Base-by-base conservation (phyloP, 2,329 filamentous ascomycete genomes). In the Zymoseptoria tritici region DNA sequence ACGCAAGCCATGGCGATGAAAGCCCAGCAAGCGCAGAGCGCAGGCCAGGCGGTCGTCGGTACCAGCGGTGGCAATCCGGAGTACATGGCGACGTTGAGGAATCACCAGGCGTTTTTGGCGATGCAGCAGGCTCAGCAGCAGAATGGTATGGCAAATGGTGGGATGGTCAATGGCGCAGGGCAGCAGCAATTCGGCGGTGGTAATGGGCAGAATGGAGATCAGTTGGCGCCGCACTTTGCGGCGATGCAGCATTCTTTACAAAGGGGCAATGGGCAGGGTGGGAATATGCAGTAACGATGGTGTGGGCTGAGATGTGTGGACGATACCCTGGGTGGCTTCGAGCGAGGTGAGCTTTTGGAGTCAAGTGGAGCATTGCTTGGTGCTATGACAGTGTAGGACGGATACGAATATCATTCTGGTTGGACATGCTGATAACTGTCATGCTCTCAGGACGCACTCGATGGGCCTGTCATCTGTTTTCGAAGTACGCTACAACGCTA, bases 11-110 rank as follows among this genome's bases (percentile, higher is more conserved):
- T 63, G 70, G 64, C 66, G 24, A 60, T 63, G 42, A 60, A 65
- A 57, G 64, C 62, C 4, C 62, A 63, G 36, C 59, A 62, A 52
- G 65, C 62, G 16, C 60, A 62, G 49, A 63, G 62, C 42, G 57
- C 63, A 16, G 65, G 65, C 4, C 62, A 65, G 50, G 49, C 61
- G 11, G 64, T 66, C n/a, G 63, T 62, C 6, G 60, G 61, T 19
- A 62, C 55, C 6, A 50, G 49, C n/a, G 57, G 56, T n/a, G 60
- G 60, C 9, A 67, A 72, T 61, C 69, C 64, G 60, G 71, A 74
- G 53, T 73, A 72, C 52, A 73, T 73, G 70, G 64, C 66, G 54
- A 68, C 68, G 22, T 60, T 73, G 20, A 60, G 70, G 8, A 59
- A 64, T 13, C 69, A 72, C 52, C 70, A 72, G 59, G 66, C 64